These are phyloP conservation scores for Crithidia brevicula DNA, from an alignment of 208 protist species.

Conservation along the genomic window DNA sequence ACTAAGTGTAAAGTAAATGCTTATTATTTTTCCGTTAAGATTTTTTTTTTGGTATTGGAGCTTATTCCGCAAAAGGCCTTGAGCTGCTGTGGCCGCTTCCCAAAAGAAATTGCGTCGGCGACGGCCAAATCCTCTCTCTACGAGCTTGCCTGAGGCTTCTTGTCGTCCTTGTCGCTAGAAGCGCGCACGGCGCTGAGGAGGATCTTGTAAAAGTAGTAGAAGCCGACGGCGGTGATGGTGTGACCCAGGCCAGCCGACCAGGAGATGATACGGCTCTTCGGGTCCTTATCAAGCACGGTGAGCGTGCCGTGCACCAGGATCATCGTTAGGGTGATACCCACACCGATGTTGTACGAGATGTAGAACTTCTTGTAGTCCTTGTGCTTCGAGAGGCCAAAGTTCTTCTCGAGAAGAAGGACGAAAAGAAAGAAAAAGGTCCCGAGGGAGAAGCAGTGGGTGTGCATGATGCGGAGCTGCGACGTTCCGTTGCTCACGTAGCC, in stretches of 20 bases:
- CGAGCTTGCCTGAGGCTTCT: slow-evolving; percentile 14
- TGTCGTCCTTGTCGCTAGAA: slow-evolving; percentile 7
- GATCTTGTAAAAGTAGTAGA: slow-evolving; percentile 63
- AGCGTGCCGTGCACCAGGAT: slow-evolving; percentile 62
- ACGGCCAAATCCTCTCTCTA: too few species aligned
- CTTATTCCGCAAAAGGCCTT: too few species aligned
- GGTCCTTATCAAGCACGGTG: slow-evolving; percentile 48
- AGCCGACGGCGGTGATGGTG: slow-evolving; percentile 41
- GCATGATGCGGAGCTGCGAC: slow-evolving; percentile 62
- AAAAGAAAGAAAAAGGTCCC: slow-evolving; percentile 65
- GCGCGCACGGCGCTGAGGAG: slow-evolving; percentile 40
- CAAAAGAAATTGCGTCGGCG: too few species aligned
- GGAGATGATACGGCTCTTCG: slow-evolving; percentile 36
- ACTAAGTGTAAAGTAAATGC: slow-evolving; percentile 11
- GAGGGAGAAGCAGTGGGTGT: slow-evolving; percentile 70
- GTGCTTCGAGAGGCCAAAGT: slow-evolving; percentile 47
- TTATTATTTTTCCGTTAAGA: too few species aligned
- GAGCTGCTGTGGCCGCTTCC: too few species aligned
- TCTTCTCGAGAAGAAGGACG: slow-evolving; percentile 62
- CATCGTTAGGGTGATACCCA: slow-evolving; percentile 64
- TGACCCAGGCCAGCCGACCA: slow-evolving; percentile 59
- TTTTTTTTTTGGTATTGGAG: too few species aligned
- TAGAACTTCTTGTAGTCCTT: slow-evolving; percentile 75
- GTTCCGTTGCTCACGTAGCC: slow-evolving; percentile 36
- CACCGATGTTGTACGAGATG: slow-evolving; percentile 54